Conservation (phyloP, 352 stramenopile species). For the Pythium plurisporium region DNA sequence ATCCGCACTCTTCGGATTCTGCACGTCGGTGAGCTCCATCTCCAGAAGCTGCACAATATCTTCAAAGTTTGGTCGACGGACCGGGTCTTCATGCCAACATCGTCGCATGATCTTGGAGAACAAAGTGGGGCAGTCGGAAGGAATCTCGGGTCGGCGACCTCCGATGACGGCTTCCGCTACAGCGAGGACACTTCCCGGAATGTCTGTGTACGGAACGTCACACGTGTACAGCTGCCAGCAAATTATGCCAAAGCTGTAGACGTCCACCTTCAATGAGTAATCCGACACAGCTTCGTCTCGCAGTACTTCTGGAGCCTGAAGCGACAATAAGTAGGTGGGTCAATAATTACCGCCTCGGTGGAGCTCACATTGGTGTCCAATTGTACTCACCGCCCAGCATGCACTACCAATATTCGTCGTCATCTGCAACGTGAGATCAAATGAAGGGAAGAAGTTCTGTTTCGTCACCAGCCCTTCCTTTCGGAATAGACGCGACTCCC, state of each 20-base stretch:
- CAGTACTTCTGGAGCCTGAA: constrained; percentile 58
- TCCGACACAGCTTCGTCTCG: constrained; percentile 61
- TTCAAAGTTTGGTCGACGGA: constrained; percentile 67
- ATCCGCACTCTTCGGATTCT: constrained; percentile 14
- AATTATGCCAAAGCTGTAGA: constrained; percentile 84
- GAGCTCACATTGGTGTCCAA: too few relatives aligned
- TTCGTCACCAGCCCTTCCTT: constrained; percentile 52
- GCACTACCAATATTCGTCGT: constrained; percentile 79
- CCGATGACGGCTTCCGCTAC: constrained; percentile 68
- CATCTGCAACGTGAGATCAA: constrained; percentile 69
- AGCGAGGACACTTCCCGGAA: constrained; percentile 70
- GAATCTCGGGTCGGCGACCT: constrained; percentile 60
- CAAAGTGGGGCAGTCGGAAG: constrained; percentile 46
- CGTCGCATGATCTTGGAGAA: constrained; percentile 83
- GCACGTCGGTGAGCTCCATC: constrained; percentile 58
- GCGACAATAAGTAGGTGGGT: too few relatives aligned
- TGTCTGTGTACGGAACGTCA: constrained; percentile 64
- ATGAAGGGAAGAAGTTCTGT: constrained; percentile 56
- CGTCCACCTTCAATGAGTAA: constrained; percentile 82
- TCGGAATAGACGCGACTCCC: constrained; percentile 63
- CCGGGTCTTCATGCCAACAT: constrained; percentile 68
- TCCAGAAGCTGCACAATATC: constrained; percentile 77
- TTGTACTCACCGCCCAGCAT: constrained; percentile 77
- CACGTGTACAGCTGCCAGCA: constrained; percentile 82
- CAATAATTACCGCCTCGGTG: too few relatives aligned